Evolutionary conservation across 73 alveolate genomes (phyloP).

Genomic region (Paramecium pentaurelia): DNA sequence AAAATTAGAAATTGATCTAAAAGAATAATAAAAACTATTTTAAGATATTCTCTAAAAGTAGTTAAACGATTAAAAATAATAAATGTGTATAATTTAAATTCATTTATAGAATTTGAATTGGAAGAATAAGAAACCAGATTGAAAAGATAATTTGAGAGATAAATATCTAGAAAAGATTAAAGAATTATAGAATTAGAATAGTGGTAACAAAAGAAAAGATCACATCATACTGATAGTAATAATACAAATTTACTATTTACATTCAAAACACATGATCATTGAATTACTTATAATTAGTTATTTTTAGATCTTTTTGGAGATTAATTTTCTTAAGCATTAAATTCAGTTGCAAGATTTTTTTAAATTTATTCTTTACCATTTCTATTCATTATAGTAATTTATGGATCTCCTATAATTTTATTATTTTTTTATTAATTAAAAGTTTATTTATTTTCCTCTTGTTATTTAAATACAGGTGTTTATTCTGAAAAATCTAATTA

Average conservation of each 20-base stretch:
- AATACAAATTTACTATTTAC: not conserved
- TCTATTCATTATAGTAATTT: not conserved
- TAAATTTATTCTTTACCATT: not conserved
- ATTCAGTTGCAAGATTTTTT: not conserved
- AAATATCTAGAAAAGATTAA: not conserved
- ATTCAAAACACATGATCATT: constrained; percentile 19
- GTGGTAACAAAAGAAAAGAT: not conserved
- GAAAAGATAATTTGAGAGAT: not conserved
- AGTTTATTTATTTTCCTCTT: not conserved
- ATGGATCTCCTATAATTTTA: not conserved
- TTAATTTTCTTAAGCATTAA: not conserved
- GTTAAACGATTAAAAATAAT: not conserved
- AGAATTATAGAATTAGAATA: not conserved
- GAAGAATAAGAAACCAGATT: not conserved
- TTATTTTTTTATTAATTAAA: not conserved
- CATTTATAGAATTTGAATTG: not conserved
- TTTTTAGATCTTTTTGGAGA: not conserved
- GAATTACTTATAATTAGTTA: not conserved
- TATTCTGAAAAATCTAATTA: not conserved
- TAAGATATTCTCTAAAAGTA: not conserved
- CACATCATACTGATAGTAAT: not conserved
- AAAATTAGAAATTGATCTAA: not conserved
- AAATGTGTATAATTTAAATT: not conserved
- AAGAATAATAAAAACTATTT: not conserved
- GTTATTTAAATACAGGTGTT: not conserved